Percentiles rank a stretch among this genome's conserved stretches.
Evolutionary conservation across 78 protist genomes (phyloP).

Genomic region (Dictyostelium purpureum): DNA sequence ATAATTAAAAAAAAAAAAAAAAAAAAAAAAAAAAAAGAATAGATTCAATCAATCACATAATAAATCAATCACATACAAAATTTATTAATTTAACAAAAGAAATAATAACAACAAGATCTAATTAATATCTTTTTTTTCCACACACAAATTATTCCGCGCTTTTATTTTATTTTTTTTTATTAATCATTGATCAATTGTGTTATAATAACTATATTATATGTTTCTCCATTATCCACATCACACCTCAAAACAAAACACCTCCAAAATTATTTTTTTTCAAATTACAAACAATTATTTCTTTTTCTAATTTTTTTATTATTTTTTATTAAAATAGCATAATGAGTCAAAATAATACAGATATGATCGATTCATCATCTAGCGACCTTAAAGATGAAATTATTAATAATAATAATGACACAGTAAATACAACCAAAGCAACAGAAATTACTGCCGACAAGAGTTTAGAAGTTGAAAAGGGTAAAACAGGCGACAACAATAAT

Average conservation of each 20-base stretch:
- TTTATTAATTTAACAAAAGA: neutral
- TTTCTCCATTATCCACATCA: too few relatives aligned
- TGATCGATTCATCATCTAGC: constrained; percentile 16
- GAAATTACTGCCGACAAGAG: constrained; percentile 1
- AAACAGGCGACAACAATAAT: neutral
- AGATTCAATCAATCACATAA: too few relatives aligned
- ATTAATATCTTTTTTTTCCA: neutral
- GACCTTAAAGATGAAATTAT: constrained; percentile 10
- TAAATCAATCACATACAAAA: too few relatives aligned
- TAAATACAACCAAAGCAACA: constrained; percentile 19
- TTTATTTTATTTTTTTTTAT: too few relatives aligned
- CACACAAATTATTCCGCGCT: neutral
- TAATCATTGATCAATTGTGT: too few relatives aligned
- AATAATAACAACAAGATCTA: too few relatives aligned
- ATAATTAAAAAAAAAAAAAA: too few relatives aligned
- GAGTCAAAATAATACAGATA: neutral
- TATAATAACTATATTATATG: too few relatives aligned
- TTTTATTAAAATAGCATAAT: neutral
- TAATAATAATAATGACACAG: neutral
- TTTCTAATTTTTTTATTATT: too few relatives aligned
- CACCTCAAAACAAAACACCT: neutral
- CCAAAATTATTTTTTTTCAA: neutral
- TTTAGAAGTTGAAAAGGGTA: neutral
- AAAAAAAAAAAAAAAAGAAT: too few relatives aligned
- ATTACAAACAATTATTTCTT: neutral